These are phyloP conservation scores for Colletotrichum costaricense DNA, from an alignment of 2,329 filamentous ascomycete species.

Conservation along the genomic window DNA sequence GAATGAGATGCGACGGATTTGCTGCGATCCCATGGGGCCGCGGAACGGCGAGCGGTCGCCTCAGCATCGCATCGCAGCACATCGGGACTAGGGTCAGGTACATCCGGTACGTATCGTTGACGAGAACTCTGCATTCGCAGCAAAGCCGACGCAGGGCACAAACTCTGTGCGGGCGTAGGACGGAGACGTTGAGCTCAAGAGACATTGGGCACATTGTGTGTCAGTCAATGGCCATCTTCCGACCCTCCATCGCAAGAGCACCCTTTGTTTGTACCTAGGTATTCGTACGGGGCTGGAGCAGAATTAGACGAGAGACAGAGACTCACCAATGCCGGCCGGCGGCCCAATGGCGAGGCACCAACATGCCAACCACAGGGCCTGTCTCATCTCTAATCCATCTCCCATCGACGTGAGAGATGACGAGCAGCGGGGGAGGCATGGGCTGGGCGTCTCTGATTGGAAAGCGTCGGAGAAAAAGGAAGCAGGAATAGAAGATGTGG, in stretches of 20 bases:
- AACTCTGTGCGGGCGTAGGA: not conserved
- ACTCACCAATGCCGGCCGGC: conserved; percentile 17
- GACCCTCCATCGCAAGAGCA: conserved; percentile 21
- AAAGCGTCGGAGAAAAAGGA: conserved; percentile 31
- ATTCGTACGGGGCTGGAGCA: not conserved
- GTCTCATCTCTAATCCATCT: conserved; percentile 34
- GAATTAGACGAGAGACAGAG: conserved; percentile 3
- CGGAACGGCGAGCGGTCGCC: conserved; percentile 20
- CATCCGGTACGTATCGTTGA: conserved; percentile 12
- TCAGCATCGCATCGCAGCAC: conserved; percentile 29
- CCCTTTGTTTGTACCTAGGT: not conserved
- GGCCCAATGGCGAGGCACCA: conserved; percentile 4
- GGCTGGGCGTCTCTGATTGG: conserved; percentile 22
- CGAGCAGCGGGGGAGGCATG: conserved; percentile 27
- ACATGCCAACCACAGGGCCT: conserved; percentile 13
- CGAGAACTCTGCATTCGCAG: not conserved
- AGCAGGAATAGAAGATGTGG: conserved; percentile 30
- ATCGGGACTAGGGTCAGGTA: conserved; percentile 27
- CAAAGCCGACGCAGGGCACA: not conserved
- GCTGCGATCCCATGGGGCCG: conserved; percentile 14
- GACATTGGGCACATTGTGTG: not conserved
- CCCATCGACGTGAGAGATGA: conserved; percentile 23
- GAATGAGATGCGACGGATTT: conserved; percentile 33
- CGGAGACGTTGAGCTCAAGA: not conserved
- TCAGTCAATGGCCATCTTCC: conserved; percentile 1